Evolutionary conservation across 371 early-diverging fungal species (phyloP).

Genomic region (Haplosporangium sp.): DNA sequence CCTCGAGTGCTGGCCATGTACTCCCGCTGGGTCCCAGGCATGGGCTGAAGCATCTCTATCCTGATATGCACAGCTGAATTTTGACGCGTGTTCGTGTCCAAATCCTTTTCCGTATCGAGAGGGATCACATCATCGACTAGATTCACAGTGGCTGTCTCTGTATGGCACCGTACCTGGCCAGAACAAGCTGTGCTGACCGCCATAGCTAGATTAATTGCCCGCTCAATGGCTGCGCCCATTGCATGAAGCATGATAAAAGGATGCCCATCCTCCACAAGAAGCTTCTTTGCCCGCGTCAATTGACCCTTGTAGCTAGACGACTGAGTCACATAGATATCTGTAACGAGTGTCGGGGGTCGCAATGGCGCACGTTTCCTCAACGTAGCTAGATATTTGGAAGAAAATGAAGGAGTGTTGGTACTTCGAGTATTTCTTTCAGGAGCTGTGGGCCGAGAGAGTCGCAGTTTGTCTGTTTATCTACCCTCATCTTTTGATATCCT

Average conservation of each 20-base stretch:
- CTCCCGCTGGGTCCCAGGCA: slow-evolving; percentile 41
- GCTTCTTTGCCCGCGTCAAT: slow-evolving; percentile 40
- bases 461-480: neutral
- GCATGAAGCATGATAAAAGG: slow-evolving; percentile 43
- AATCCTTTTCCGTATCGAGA: slow-evolving; percentile 35
- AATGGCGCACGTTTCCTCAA: slow-evolving; percentile 45
- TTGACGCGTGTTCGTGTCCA: slow-evolving; percentile 43
- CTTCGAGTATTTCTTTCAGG: neutral
- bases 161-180: slow-evolving; percentile 48
- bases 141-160: slow-evolving; percentile 45
- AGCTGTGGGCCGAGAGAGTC: neutral
- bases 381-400: slow-evolving; percentile 17
- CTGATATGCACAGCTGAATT: slow-evolving; percentile 50
- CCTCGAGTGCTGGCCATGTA: slow-evolving; percentile 14
- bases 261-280: slow-evolving; percentile 42
- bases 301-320: slow-evolving; percentile 51
- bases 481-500: slow-evolving; percentile 51
- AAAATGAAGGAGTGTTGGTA: neutral
- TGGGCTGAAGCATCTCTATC: slow-evolving; percentile 45
- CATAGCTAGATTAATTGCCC: slow-evolving; percentile 51
- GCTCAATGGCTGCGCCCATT: slow-evolving; percentile 49
- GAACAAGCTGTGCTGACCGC: slow-evolving; percentile 43
- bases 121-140: slow-evolving; percentile 48
- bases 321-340: slow-evolving; percentile 46
- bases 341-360: slow-evolving; percentile 35